These are phyloP conservation scores for Myotisia sp. DNA, from an alignment of 2,329 filamentous ascomycete genomes.

Conservation along the genomic window DNA sequence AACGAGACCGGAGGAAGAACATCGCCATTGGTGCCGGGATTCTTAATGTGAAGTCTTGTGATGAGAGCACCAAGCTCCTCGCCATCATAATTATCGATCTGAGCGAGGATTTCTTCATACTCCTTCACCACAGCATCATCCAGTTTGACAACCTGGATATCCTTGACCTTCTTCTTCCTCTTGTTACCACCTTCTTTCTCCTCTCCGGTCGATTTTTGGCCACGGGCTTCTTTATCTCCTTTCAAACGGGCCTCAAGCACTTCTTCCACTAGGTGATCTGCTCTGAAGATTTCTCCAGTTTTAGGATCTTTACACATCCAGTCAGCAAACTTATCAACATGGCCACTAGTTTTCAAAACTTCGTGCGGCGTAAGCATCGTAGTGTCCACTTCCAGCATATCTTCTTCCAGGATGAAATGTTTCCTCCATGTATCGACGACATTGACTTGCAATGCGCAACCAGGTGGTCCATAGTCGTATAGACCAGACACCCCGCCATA, in stretches of 20 bases:
- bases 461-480: constrained; percentile 86
- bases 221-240: constrained; percentile 83
- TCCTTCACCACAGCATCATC: constrained; percentile 75
- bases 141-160: constrained; percentile 64
- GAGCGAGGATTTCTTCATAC: constrained; percentile 81
- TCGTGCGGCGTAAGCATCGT: constrained; percentile 86
- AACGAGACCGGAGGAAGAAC: constrained; percentile 74
- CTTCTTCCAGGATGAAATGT: constrained; percentile 83
- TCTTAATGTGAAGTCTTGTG: constrained; percentile 79
- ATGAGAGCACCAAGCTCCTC: constrained; percentile 77
- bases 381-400: constrained; percentile 92
- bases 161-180: constrained; percentile 76
- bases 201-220: constrained; percentile 51
- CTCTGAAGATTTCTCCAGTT: constrained; percentile 89
- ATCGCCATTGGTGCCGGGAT: constrained; percentile 63
- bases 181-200: constrained; percentile 74
- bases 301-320: constrained; percentile 99
- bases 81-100: constrained; percentile 90
- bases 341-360: constrained; percentile 86
- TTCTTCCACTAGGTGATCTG: constrained; percentile 93
- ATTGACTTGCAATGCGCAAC: constrained; percentile 73
- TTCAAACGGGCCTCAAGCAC: constrained; percentile 76
- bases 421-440: constrained; percentile 83
- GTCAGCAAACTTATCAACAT: constrained; percentile 95
- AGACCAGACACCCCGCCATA: constrained; percentile 81